Percentiles rank a stretch among this genome's conserved stretches.
Conservation (phyloP, 306 rosid genomes). For the Ammopiptanthus mongolicus region DNA sequence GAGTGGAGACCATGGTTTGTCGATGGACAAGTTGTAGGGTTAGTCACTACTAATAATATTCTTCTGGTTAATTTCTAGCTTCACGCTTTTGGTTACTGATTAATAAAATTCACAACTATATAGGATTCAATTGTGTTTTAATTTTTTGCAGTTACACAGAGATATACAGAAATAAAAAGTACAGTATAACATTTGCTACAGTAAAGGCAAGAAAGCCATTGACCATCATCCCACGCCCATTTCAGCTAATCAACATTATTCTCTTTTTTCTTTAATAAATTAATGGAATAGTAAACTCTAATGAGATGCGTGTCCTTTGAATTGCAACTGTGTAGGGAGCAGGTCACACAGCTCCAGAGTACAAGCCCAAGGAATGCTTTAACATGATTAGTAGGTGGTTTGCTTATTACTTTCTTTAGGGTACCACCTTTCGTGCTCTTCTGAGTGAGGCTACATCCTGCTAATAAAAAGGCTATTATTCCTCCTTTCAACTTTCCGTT, state of each 20-base stretch:
- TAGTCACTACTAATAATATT: neutral
- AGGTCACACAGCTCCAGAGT: conserved; percentile 42
- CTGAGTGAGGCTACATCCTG: too few species aligned
- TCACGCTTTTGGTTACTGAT: neutral
- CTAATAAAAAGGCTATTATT: too few species aligned
- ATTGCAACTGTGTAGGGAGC: conserved; percentile 26
- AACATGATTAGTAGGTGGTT: conserved; percentile 21
- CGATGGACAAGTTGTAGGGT: conserved; percentile 45
- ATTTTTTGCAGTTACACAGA: conserved; percentile 21
- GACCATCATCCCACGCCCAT: neutral
- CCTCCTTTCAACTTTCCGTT: too few species aligned
- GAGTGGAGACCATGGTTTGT: conserved; percentile 47
- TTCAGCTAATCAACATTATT: neutral
- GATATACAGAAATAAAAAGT: neutral
- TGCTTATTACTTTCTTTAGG: conserved; percentile 3
- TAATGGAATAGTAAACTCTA: neutral
- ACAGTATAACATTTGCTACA: conserved; percentile 35
- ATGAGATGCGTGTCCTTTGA: neutral
- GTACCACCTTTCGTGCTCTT: neutral
- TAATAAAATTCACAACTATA: neutral
- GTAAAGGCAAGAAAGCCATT: conserved; percentile 32
- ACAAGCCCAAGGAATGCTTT: conserved; percentile 21
- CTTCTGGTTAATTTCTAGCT: neutral
- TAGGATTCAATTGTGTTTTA: neutral
- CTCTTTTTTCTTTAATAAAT: neutral